Base-by-base conservation (phyloP, 305 asterid genomes). In the Euphrasia arctica region DNA sequence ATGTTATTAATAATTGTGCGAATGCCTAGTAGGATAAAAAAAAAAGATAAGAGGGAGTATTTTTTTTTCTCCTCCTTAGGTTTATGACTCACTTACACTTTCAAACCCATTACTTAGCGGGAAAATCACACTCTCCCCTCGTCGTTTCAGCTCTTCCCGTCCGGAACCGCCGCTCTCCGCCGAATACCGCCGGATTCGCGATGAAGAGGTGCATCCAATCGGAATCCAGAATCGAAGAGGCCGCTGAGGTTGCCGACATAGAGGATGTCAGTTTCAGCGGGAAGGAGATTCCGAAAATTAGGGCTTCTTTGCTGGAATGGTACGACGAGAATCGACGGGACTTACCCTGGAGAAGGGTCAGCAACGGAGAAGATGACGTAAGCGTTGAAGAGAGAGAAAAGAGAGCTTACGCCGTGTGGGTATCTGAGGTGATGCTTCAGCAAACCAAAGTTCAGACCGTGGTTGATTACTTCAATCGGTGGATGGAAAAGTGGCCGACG, bases 391-490 rank as follows among this genome's bases (percentile, higher is more conserved):
- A 83, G 63, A 69, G 83, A 34, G 94, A 78, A 3, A 73, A 41
- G 64, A 84, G 77, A 71, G 97, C 92, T 14, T 93, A 93, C 59
- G 99, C 96, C 2, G 97, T 93, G 22, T 93, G 99, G 99, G 97
- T 93, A 42, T 93, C 99, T n/a, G 99, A 93, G 81, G 87, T 93
- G 54, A 93, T 93, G 97, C 96, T 93, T 70, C 97, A 93, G 84
- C 99, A 93, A 73, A 93, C 99, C 66, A 84, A 90, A 94, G 99
- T 93, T 77, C 93, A 86, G 69, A 93, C 97, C 49, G 99, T 90
- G 2, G 63, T 93, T 57, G 94, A 78, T 57, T 93, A 90, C 77
- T 93, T 79, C 82, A 88, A 88, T 67, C 78, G 90, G 14, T 93
- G 99, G 99, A 88, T 90, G 95, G 75, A 79, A n/a, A 90, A 90